Evolutionary conservation across 2,329 filamentous ascomycete species (phyloP), one percentile per base, ranked within the genome.

Genomic region (Polytolypa hystricis): DNA sequence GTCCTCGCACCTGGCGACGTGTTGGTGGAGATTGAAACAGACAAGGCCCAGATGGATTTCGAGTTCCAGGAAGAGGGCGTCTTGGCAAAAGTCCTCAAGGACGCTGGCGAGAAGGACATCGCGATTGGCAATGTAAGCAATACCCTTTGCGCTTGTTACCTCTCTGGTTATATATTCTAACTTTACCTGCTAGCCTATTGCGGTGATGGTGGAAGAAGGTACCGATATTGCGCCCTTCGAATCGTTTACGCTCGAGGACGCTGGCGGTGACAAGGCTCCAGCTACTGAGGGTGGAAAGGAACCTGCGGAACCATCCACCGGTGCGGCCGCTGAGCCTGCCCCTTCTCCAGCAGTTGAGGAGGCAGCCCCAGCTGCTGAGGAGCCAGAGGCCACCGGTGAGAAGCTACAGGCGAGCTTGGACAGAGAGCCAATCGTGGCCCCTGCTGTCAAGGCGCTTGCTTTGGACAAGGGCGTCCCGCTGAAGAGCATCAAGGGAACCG

Each of bases 41-140:
- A 98, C 68, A 98, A 98, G 75, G 91, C 91, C 47, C 91, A 96
- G 71, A 98, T 98, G 91, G 91, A 98, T 71, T 96, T 98, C 62
- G 91, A 98, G 67, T 96, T 93, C 67, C 91, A 98, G 67, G 91
- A 98, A 57, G 91, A 96, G 61, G 91, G 89, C 70, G 75, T 93
- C 42, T 73, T 98, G 50, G 89, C 91, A 55, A 94, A 94, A 74
- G 74, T 96, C 46, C 71, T 98, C 56, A 91, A 86, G 69, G 83
- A 94, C 30, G 80, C 81, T 42, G 93, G 93, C 48, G 81, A 81
- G 64, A 98, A 96, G 73, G 91, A 98, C 61, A 70, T 98, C 44
- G 63, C 89, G 19, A 86, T 98, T 53, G 91, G 91, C 62, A 91
- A 82, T 65, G 91, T 98, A 77, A 69, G 85, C 77, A 36, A 18